These are phyloP conservation scores for Backusella psychrophila DNA, from an alignment of 192 early-diverging fungal species.

Conservation along the genomic window DNA sequence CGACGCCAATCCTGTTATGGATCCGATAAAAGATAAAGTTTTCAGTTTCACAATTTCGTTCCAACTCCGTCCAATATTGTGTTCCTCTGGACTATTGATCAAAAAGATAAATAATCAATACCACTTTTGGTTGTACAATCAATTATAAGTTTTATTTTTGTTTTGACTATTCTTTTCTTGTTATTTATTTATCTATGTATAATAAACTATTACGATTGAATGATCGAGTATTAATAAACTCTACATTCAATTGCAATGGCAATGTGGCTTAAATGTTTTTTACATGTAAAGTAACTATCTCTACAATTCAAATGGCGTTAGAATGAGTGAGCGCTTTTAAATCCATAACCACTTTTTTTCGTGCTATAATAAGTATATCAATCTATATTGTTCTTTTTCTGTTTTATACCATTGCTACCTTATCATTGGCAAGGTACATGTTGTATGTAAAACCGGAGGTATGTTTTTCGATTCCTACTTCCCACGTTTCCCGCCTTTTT, in stretches of 20 bases:
- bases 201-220: neutral
- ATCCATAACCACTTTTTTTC: neutral
- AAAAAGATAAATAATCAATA: conserved; percentile 1
- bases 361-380: neutral
- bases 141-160: neutral
- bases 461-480: conserved; percentile 1
- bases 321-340: neutral
- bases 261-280: neutral
- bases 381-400: neutral
- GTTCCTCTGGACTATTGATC: neutral
- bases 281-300: neutral
- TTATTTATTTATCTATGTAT: neutral
- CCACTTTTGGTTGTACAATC: neutral
- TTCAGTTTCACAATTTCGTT: neutral
- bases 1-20: neutral
- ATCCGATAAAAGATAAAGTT: conserved; percentile 3
- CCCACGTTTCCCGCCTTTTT: conserved; percentile 2
- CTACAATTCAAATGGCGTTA: neutral
- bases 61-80: neutral
- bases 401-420: neutral
- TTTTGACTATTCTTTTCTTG: neutral
- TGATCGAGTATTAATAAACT: neutral
- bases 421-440: neutral
- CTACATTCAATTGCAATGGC: neutral
- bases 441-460: neutral